Base-by-base conservation (phyloP, 1,139 yeast species). In the Spencermartinsiella ligniputridi region DNA sequence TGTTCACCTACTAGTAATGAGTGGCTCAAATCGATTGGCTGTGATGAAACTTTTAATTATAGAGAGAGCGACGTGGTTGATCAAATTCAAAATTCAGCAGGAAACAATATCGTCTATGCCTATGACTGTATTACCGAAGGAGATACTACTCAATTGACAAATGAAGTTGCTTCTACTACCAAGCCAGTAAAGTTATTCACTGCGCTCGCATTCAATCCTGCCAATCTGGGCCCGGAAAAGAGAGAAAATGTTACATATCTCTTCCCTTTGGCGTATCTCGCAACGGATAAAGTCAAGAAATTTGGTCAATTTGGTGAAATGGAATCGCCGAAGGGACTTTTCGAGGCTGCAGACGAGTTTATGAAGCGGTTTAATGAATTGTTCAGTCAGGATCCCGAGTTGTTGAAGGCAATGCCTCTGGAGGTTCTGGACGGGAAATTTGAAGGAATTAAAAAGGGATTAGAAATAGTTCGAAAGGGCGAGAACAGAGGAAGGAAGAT, bases 41-140 rank as follows among this genome's bases (percentile, higher is more conserved):
- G 87, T 19, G 83, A 79, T 53, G 64, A 64, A 16, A 66, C 72
- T 6, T 72, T 80, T 53, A 87, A 83, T 61, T 83, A 83, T 62
- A 74, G 71, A 42, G 83, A 78, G 50, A 49, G 62, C 0, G 75
- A 78, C 53, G 82, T 75, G 42, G 63, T 75, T 42, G 72, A 69
- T 13, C 71, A 78, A 54, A 75, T 83, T 49, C 69, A 65, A 50
- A 52, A 61, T 21, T 57, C 59, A n/a, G 71, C 71, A 8, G 61
- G 65, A 2, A 74, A 71, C 24, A 60, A 64, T 5, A 64, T 81
- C 37, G 65, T 61, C 21, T 79, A 75, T 52, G 86, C 72, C 5
- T 68, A 74, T 13, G 92, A 83, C 60, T 70, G 82, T 29, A 74
- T 82, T 40, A 66, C 84, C 8, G 13, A 1, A 8, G 39, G 27